Evolutionary conservation across 1,284 basidiomycete species (phyloP).

Genomic region (Schizophyllum commune): DNA sequence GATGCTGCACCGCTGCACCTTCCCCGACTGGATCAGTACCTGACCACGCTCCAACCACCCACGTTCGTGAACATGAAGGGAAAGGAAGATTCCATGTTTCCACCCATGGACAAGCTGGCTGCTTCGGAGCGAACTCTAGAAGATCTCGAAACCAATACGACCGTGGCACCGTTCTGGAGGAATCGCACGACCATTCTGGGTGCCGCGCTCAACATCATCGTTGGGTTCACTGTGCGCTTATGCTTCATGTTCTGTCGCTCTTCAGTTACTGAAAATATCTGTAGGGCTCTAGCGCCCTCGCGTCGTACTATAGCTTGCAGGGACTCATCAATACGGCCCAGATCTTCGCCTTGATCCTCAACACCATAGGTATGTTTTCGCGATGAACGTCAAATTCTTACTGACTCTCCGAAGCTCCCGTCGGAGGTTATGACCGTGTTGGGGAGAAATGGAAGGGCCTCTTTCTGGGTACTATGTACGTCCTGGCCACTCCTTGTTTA

Average conservation of each 20-base stretch:
- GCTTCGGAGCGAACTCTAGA: conserved; percentile 41
- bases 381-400: background rate
- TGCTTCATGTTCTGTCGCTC: background rate
- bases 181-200: conserved; percentile 47
- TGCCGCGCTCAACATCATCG: conserved; percentile 26
- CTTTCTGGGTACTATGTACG: conserved; percentile 61
- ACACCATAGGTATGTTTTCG: conserved; percentile 44
- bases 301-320: conserved; percentile 61
- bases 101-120: conserved; percentile 50
- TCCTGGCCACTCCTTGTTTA: conserved; percentile 6
- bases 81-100: conserved; percentile 37
- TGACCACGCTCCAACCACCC: conserved; percentile 40
- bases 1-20: conserved; percentile 48
- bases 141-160: conserved; percentile 50
- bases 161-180: conserved; percentile 40
- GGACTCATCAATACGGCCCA: conserved; percentile 62
- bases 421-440: conserved; percentile 25
- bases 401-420: conserved; percentile 29
- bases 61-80: conserved; percentile 20
- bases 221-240: conserved; percentile 46
- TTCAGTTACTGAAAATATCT: conserved; percentile 2
- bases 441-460: conserved; percentile 44
- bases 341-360: conserved; percentile 61
- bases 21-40: conserved; percentile 50
- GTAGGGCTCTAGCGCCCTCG: conserved; percentile 60